Conservation (phyloP, 305 asterid genomes). For the Vinca major region DNA sequence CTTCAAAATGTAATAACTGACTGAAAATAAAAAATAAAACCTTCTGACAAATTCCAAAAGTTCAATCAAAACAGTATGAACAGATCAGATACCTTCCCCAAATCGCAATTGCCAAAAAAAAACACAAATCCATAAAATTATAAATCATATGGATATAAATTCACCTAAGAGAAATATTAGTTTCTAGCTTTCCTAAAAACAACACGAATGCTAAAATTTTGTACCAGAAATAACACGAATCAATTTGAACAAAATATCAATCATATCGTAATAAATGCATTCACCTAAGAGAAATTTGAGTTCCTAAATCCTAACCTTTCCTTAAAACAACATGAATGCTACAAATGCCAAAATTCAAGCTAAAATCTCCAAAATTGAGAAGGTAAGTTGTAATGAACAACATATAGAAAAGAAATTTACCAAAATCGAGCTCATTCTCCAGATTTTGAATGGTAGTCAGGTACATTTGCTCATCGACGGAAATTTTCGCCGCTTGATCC, state of each 20-base stretch:
- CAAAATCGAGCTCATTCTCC: constrained; percentile 59
- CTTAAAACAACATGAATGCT: neutral
- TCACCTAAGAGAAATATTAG: too few relatives aligned
- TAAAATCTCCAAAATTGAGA: neutral
- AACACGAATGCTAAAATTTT: too few relatives aligned
- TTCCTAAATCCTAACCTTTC: neutral
- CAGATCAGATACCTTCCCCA: neutral
- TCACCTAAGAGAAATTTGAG: neutral
- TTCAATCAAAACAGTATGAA: neutral
- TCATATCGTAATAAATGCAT: neutral
- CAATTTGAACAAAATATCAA: neutral
- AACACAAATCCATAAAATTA: too few relatives aligned
- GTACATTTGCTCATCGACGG: constrained; percentile 34
- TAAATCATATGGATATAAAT: too few relatives aligned
- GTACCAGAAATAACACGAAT: neutral
- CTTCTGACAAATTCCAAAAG: neutral
- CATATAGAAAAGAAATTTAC: constrained; percentile 19
- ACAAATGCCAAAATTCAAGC: neutral
- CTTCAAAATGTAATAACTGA: neutral
- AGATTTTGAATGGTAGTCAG: constrained; percentile 51
- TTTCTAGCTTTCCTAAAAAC: too few relatives aligned
- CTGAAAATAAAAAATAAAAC: neutral
- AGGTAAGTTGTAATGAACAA: neutral
- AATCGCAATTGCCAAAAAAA: too few relatives aligned
- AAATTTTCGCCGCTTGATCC: constrained; percentile 70